Evolutionary conservation across 805 yeast species (phyloP).

Genomic region (Kluyveromyces lactis): DNA sequence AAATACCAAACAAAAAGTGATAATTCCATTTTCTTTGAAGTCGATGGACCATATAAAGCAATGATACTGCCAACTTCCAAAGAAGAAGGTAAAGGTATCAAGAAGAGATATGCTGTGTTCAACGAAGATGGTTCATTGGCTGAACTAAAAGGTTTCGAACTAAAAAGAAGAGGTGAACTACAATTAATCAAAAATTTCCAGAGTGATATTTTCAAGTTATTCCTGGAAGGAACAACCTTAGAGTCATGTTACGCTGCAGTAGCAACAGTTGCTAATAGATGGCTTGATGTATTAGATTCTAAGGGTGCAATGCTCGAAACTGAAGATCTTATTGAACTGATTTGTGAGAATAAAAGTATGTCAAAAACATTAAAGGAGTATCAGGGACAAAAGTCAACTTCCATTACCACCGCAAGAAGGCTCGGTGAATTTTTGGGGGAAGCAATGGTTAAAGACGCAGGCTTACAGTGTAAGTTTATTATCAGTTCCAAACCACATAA

Average conservation of each 20-base stretch:
- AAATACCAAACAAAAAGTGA: conserved; percentile 76
- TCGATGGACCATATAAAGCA: conserved; percentile 97
- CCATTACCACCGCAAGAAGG: conserved; percentile 90
- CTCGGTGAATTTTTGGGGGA: conserved; percentile 92
- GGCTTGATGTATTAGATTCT: conserved; percentile 90
- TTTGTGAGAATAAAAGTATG: conserved; percentile 95
- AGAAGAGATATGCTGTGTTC: conserved; percentile 95
- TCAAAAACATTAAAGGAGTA: conserved; percentile 85
- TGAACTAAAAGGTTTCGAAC: conserved; percentile 92
- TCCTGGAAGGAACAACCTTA: conserved; percentile 74
- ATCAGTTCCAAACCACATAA: conserved; percentile 75
- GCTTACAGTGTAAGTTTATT: conserved; percentile 89
- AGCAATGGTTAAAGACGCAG: conserved; percentile 94
- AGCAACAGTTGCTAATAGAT: conserved; percentile 86
- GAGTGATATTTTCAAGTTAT: conserved; percentile 84
- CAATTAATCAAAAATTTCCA: conserved; percentile 92
- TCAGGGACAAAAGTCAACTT: conserved; percentile 84
- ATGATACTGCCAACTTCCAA: conserved; percentile 96
- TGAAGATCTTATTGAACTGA: conserved; percentile 86
- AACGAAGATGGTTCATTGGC: conserved; percentile 91
- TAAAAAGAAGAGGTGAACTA: conserved; percentile 93
- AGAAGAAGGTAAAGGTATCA: conserved; percentile 94
- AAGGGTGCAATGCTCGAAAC: conserved; percentile 84
- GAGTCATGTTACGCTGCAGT: conserved; percentile 82
- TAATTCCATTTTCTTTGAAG: conserved; percentile 93